Base-by-base conservation (phyloP, 768 basidiomycete species). In the Collybiopsis confluens region DNA sequence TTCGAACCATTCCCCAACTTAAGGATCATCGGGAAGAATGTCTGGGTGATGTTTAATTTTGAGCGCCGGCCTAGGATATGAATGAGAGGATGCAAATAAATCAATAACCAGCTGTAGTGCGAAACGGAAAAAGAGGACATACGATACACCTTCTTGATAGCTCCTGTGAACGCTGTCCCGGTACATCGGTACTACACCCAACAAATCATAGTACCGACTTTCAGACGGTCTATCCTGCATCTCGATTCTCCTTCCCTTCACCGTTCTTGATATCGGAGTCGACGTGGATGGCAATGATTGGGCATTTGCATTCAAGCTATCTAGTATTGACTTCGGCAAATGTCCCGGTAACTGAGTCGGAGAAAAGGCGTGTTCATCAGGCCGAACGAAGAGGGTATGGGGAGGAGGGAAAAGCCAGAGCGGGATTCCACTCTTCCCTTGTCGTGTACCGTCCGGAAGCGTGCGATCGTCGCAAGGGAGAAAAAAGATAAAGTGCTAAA, bases 1-100 rank as follows among this genome's bases (percentile, higher is more conserved):
- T 64, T 92, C 92, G 76, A 93, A 93, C n/a, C 83, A 80, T 56
- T 91, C 91, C 62, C 90, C 91, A 0, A 92, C 91, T 23, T 76
- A 68, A 0, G 90, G 92, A 67, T 94, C 92, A 62, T 88, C 83
- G 0, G 83, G 90, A 64, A 95, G 93, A 76, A 94, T 94, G 78
- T 94, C 92, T 0, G 92, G 92, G 66, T 93, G 92, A 62, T 87
- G 84, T 68, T 92, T 92, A 70, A 96, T 93, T 2, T 93, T 93
- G 48, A 92, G n/a, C n/a, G 76, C 4, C 87, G 81, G 40, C 89
- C 87, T 90, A 52, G 23, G 49, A 7, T 42, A 41, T 33, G 33
- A n/a, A n/a, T n/a, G n/a, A n/a, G n/a, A n/a, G n/a, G n/a, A n/a
- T n/a, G n/a, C n/a, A n/a, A n/a, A 30, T n/a, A n/a, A n/a, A n/a